phyloP scores from a whole-genome alignment of 768 basidiomycete genomes.

The Lactarius quietus region DNA sequence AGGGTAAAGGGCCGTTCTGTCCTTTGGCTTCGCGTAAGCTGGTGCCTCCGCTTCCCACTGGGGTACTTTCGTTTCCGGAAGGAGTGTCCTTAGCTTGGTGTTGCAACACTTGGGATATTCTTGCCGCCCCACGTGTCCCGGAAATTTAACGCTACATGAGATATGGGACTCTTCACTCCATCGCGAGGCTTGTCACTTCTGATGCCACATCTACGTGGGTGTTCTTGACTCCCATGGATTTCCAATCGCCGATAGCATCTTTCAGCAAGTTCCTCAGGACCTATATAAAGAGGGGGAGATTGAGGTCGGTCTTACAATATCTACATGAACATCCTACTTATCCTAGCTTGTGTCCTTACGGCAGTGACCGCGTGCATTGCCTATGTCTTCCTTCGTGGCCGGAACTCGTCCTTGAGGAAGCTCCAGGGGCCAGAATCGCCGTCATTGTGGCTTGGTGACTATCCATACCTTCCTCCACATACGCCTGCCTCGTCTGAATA shows the following conservation, averaged over 20 bases:
- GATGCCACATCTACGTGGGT: neutral
- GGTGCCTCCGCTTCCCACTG: neutral
- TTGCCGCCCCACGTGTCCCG: conserved; percentile 15
- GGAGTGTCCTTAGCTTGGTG: neutral
- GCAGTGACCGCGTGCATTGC: neutral
- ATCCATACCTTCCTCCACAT: neutral
- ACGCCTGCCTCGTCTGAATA: neutral
- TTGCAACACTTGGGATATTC: neutral
- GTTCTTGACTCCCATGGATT: conserved; percentile 7
- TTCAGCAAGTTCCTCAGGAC: conserved; percentile 1
- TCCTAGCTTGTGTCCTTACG: conserved; percentile 5
- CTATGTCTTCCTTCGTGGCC: conserved; percentile 14
- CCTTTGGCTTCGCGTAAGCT: conserved; percentile 13
- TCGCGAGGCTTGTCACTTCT: conserved; percentile 4
- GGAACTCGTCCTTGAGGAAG: conserved; percentile 18
- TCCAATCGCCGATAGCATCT: conserved; percentile 12
- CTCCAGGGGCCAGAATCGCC: conserved; percentile 17
- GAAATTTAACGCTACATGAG: neutral
- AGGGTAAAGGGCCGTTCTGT: neutral
- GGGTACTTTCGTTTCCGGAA: conserved; percentile 7
- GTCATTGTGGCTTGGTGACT: conserved; percentile 15
- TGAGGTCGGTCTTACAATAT: neutral
- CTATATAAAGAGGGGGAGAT: conserved; percentile 2
- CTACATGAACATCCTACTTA: conserved; percentile 14
- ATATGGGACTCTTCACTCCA: conserved; percentile 1